phyloP scores from a whole-genome alignment of 1,139 yeast species.

The Candida buenavistaensis region DNA sequence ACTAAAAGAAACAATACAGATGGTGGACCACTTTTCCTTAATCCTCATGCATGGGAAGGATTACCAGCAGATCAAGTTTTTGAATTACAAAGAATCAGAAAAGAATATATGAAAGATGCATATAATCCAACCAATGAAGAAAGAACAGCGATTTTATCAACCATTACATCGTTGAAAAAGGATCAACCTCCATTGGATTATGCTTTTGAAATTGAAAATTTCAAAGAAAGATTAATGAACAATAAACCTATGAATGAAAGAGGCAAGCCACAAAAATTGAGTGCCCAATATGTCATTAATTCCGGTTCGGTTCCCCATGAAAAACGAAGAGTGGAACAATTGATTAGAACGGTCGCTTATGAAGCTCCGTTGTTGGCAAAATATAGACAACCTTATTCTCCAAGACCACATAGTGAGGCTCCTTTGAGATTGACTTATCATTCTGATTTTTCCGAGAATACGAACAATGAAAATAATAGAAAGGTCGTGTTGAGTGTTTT shows the following conservation, averaged over 20 bases:
- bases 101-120: conserved; percentile 53
- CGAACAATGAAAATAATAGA: conserved; percentile 60
- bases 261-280: conserved; percentile 42
- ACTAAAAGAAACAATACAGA: too few relatives aligned
- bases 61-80: conserved; percentile 64
- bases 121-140: conserved; percentile 56
- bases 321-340: conserved; percentile 40
- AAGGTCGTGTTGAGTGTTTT: conserved; percentile 65
- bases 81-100: conserved; percentile 60
- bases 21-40: conserved; percentile 36
- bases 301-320: conserved; percentile 41
- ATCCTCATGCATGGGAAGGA: conserved; percentile 71
- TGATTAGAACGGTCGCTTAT: conserved; percentile 82
- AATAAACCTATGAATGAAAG: conserved; percentile 40
- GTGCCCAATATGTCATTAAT: conserved; percentile 39
- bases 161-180: conserved; percentile 33
- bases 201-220: conserved; percentile 46
- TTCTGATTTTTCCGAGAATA: conserved; percentile 68
- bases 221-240: conserved; percentile 47
- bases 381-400: conserved; percentile 64
- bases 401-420: conserved; percentile 40
- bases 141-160: conserved; percentile 48
- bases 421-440: conserved; percentile 72
- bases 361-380: conserved; percentile 85
- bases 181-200: conserved; percentile 41